These are phyloP conservation scores for Cairneyella variabilis DNA, from an alignment of 495 filamentous ascomycete genomes.

Conservation along the genomic window DNA sequence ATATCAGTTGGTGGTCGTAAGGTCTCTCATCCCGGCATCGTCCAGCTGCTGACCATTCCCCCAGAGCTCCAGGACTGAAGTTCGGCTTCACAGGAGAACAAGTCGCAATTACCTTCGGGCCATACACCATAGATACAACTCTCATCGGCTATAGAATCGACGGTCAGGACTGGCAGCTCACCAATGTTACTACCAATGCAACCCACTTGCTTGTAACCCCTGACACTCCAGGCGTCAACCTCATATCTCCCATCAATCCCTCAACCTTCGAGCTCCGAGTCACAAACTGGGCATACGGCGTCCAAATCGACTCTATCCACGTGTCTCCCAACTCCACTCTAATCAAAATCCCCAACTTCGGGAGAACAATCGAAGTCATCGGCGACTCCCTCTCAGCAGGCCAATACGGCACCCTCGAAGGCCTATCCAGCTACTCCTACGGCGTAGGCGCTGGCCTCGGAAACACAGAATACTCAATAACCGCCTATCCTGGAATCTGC, in stretches of 20 bases:
- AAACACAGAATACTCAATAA: slow-evolving; percentile 60
- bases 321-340: slow-evolving; percentile 44
- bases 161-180: slow-evolving; percentile 63
- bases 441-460: slow-evolving; percentile 57
- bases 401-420: slow-evolving; percentile 63
- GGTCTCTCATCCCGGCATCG: slow-evolving; percentile 7
- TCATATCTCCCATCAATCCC: slow-evolving; percentile 37
- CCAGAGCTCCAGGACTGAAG: slow-evolving; percentile 56
- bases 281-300: slow-evolving; percentile 64
- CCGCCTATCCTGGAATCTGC: slow-evolving; percentile 60
- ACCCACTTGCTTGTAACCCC: slow-evolving; percentile 57
- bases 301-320: slow-evolving; percentile 56
- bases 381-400: slow-evolving; percentile 57
- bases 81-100: slow-evolving; percentile 61
- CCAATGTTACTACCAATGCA: slow-evolving; percentile 57
- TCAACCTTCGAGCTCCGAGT: slow-evolving; percentile 52
- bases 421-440: slow-evolving; percentile 41
- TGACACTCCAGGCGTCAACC: slow-evolving; percentile 35
- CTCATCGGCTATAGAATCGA: slow-evolving; percentile 60
- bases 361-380: slow-evolving; percentile 60
- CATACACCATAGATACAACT: slow-evolving; percentile 49
- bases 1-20: slow-evolving; percentile 63
- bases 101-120: slow-evolving; percentile 61
- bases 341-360: slow-evolving; percentile 45
- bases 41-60: background rate